phyloP scores from a whole-genome alignment of 768 basidiomycete genomes.

The Boletellus ananiceps region DNA sequence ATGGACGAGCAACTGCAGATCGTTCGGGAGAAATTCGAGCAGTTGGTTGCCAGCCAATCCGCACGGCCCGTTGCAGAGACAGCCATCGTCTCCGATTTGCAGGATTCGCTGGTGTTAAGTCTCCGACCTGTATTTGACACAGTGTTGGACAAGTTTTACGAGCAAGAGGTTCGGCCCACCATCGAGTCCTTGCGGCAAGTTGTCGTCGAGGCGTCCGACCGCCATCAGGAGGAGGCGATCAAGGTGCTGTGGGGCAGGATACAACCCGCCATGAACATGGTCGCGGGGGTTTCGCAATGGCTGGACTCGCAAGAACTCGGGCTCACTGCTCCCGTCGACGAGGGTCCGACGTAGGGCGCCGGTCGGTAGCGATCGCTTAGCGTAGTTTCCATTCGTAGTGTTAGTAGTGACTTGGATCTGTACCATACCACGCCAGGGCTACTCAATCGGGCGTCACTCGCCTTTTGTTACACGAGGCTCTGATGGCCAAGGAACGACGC shows the following conservation, averaged over 20 bases:
- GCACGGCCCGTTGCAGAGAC: not conserved
- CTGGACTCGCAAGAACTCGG: conserved; percentile 27
- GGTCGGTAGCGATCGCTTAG: not conserved
- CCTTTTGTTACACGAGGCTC: too few species aligned
- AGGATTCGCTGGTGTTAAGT: conserved; percentile 15
- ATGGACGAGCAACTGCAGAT: conserved; percentile 13
- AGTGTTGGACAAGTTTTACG: conserved; percentile 21
- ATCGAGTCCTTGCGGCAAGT: conserved; percentile 10
- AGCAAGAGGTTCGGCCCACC: conserved; percentile 18
- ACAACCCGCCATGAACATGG: conserved; percentile 31
- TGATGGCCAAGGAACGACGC: conserved; percentile 21
- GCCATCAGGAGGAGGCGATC: conserved; percentile 20
- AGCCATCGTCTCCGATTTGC: not conserved
- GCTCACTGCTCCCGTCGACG: conserved; percentile 17
- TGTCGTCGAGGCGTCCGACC: conserved; percentile 13
- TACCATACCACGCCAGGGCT: conserved; percentile 13
- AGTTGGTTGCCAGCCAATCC: conserved; percentile 8
- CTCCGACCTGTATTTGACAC: conserved; percentile 19
- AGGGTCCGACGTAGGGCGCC: not conserved
- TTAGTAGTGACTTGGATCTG: conserved; percentile 6
- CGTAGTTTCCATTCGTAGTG: conserved; percentile 12
- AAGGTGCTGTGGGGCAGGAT: conserved; percentile 25
- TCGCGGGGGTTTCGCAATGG: conserved; percentile 28
- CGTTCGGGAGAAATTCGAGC: conserved; percentile 16
- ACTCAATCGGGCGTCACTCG: not conserved